Evolutionary conservation across 2,329 filamentous ascomycete species (phyloP).

Genomic region (Sphaerulina populicola): DNA sequence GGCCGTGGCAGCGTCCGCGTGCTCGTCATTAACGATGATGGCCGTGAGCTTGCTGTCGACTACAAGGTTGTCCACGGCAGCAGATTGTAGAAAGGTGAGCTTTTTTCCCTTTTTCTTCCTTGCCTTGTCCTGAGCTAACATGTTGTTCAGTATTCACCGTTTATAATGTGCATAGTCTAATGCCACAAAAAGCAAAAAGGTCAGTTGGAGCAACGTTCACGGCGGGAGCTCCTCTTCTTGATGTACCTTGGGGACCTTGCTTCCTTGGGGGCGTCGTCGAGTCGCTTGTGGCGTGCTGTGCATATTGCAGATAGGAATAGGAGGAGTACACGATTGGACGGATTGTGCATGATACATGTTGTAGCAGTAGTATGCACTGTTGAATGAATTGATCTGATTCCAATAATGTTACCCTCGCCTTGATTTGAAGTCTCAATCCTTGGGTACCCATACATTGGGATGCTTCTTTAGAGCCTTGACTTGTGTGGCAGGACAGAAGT

Average conservation of each 20-base stretch:
- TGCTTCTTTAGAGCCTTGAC: too few species aligned
- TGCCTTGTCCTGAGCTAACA: background rate
- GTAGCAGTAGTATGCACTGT: conserved; percentile 1
- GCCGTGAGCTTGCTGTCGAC: conserved; percentile 92
- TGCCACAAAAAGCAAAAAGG: conserved; percentile 13
- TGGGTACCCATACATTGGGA: too few species aligned
- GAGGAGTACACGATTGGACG: conserved; percentile 9
- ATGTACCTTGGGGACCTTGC: conserved; percentile 16
- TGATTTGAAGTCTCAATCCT: too few species aligned
- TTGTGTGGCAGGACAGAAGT: too few species aligned
- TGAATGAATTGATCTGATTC: conserved; percentile 3
- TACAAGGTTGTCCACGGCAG: conserved; percentile 93
- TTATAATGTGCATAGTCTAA: conserved; percentile 17
- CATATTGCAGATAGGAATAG: conserved; percentile 8
- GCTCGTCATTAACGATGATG: conserved; percentile 88
- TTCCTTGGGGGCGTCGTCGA: conserved; percentile 3
- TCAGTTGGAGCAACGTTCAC: conserved; percentile 9
- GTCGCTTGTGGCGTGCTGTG: conserved; percentile 10
- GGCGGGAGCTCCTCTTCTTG: conserved; percentile 13
- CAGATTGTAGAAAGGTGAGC: conserved; percentile 45
- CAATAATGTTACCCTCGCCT: background rate
- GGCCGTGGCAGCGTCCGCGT: conserved; percentile 91
- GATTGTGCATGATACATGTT: conserved; percentile 17
- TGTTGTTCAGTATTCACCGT: conserved; percentile 9
- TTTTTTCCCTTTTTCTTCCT: background rate